Evolutionary conservation across 192 early-diverging fungal species (phyloP).

Genomic region (Thoreauomyces humboldtii): DNA sequence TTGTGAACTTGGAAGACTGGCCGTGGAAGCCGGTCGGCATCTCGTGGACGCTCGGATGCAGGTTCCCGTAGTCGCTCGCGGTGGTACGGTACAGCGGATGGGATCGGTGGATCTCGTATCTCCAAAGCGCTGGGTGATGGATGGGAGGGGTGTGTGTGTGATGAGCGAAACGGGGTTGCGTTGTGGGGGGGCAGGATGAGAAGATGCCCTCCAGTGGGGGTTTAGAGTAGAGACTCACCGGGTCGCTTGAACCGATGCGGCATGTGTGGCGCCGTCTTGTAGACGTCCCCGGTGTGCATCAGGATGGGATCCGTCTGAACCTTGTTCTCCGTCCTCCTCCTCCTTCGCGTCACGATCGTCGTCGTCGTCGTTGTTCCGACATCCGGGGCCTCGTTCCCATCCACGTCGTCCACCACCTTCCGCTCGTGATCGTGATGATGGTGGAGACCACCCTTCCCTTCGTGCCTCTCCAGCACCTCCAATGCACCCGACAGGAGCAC

Average conservation of each 20-base stretch:
- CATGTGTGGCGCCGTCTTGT: constrained; percentile 32
- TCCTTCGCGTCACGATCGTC: not conserved
- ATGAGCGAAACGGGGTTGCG: not conserved
- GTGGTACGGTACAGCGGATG: constrained; percentile 54
- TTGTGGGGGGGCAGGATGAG: constrained; percentile 1
- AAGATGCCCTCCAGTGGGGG: too few species aligned
- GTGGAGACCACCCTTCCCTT: too few species aligned
- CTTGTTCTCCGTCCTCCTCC: not conserved
- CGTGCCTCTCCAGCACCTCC: constrained; percentile 6
- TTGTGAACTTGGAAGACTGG: constrained; percentile 44
- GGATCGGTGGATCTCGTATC: constrained; percentile 14
- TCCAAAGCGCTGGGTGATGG: constrained; percentile 9
- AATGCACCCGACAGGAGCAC: constrained; percentile 7
- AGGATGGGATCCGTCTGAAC: not conserved
- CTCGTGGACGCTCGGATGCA: constrained; percentile 47
- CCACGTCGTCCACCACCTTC: not conserved
- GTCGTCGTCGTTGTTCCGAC: not conserved
- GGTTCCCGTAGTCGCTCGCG: constrained; percentile 39
- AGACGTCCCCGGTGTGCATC: constrained; percentile 35
- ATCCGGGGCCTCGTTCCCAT: not conserved
- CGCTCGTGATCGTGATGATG: not conserved
- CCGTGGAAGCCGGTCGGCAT: constrained; percentile 54
- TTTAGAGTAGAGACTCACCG: constrained; percentile 27
- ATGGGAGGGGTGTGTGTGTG: too few species aligned
- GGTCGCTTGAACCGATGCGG: constrained; percentile 47